Evolutionary conservation across 2,329 filamentous ascomycete genomes (phyloP).

Genomic region (Rhynchosporium graminicola): DNA sequence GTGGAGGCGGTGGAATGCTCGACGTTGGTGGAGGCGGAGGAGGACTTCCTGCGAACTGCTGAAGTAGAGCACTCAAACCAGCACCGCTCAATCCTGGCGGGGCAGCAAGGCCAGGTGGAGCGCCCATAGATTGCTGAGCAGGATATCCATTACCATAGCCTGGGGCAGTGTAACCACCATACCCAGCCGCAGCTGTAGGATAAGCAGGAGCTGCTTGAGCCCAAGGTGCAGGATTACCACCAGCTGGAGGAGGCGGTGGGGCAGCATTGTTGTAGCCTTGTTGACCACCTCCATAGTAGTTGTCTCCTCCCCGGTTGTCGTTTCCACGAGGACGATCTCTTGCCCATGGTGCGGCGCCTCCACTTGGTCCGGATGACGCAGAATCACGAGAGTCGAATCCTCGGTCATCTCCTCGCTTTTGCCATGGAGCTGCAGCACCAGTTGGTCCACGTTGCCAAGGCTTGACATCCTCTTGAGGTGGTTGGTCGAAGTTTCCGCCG

Average conservation of each 20-base stretch:
- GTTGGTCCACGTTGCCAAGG: conserved; percentile 89
- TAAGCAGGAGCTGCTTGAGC: conserved; percentile 46
- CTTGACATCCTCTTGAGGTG: conserved; percentile 60
- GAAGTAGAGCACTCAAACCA: conserved; percentile 65
- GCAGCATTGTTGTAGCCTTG: conserved; percentile 48
- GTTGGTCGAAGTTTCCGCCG: conserved; percentile 56
- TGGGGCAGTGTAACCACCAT: conserved; percentile 53
- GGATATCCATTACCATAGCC: conserved; percentile 45
- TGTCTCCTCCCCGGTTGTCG: conserved; percentile 49
- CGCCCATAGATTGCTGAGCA: conserved; percentile 47
- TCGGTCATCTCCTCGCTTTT: conserved; percentile 48
- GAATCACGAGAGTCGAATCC: conserved; percentile 43
- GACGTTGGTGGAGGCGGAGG: conserved; percentile 57
- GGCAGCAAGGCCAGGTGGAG: conserved; percentile 44
- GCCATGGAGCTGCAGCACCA: conserved; percentile 80
- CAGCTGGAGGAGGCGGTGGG: conserved; percentile 54
- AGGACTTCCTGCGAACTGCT: conserved; percentile 57
- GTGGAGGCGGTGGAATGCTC: conserved; percentile 43
- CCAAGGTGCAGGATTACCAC: conserved; percentile 45
- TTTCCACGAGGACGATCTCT: conserved; percentile 52
- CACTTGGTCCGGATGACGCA: conserved; percentile 42
- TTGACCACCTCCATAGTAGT: conserved; percentile 51
- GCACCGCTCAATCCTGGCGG: conserved; percentile 54
- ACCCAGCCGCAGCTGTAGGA: conserved; percentile 53
- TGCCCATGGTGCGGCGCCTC: conserved; percentile 60